Percentiles rank a stretch among this genome's conserved stretches.
These are phyloP conservation scores for Puccinia sorghi DNA, from an alignment of 1,284 basidiomycete genomes.

Conservation along the genomic window DNA sequence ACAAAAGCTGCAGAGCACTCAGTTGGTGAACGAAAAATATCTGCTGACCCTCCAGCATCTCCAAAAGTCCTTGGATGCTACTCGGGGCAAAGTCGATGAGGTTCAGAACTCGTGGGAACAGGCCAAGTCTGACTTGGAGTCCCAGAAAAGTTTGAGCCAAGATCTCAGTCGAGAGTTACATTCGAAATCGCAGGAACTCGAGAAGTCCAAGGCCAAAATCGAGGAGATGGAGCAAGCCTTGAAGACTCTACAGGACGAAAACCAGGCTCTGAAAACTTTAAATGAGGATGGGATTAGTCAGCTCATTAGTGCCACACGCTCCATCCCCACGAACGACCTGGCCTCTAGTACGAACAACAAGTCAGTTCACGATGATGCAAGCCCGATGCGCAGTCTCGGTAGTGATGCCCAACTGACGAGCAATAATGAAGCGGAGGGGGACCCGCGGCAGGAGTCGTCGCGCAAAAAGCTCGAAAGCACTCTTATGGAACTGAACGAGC, in stretches of 20 bases:
- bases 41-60: conserved; percentile 82
- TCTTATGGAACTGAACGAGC: conserved; percentile 67
- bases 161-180: conserved; percentile 79
- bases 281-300: conserved; percentile 31
- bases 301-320: conserved; percentile 9
- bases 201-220: conserved; percentile 63
- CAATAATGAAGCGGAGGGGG: too few relatives aligned
- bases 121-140: conserved; percentile 67
- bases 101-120: conserved; percentile 74
- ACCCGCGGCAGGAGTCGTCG: conserved; percentile 1
- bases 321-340: not conserved
- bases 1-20: conserved; percentile 71
- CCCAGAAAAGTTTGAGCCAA: conserved; percentile 72
- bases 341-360: not conserved
- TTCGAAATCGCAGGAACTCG: conserved; percentile 69
- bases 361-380: not conserved
- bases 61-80: conserved; percentile 72
- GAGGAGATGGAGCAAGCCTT: conserved; percentile 60
- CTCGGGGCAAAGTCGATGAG: conserved; percentile 76
- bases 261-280: conserved; percentile 13
- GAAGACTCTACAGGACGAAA: conserved; percentile 5
- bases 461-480: conserved; percentile 51
- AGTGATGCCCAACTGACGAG: not conserved
- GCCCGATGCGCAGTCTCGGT: not conserved
- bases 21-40: conserved; percentile 74